Evolutionary conservation across 352 stramenopile species (phyloP), one percentile per base, ranked within the genome.

Genomic region (Pythium myriotylum): DNA sequence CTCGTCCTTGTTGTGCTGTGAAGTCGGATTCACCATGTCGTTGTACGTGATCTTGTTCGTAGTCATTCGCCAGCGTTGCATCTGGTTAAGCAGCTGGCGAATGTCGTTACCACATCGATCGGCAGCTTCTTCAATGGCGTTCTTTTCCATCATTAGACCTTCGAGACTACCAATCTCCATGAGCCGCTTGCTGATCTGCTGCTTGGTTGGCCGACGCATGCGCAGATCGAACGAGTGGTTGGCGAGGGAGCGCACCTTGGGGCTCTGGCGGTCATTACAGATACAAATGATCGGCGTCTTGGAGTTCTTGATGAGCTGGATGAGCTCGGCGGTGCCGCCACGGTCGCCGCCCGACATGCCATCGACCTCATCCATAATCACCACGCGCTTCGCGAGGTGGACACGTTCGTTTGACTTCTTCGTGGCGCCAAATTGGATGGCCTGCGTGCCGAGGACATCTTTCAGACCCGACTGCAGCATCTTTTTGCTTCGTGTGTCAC

Each of bases 311-410:
- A 99, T 99, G 54, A 99, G 93, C 73, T 96, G 79, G 69, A 99
- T 99, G n/a, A 99, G 76, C 80, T 99, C 97, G 17, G 88, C 82
- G 12, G 98, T 99, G 42, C 97, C 97, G 46, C 94, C 96, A 13
- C 97, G 82, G 77, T 99, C 98, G 12, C 95, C 95, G 1, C 88
- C 92, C 24, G 92, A 97, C 97, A 99, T 99, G 22, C 97, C 97
- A 71, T 99, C 97, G 2, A 99, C 97, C 81, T 99, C 97, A 62
- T 99, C 97, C 98, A 99, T 99, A 59, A 99, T 93, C 13, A 99
- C 84, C 46, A 98, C 84, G 19, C 96, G 92, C 70, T 93, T 91
- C 49, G 79, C 75, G 8, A 94, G 57, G 41, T 84, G 76, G 62
- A 94, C 79, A 26, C 77, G 77, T 13, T 83, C 66, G 16, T 81